Evolutionary conservation across 1,139 yeast species (phyloP).

Genomic region (Hemisphaericaspora xylanilytica): DNA sequence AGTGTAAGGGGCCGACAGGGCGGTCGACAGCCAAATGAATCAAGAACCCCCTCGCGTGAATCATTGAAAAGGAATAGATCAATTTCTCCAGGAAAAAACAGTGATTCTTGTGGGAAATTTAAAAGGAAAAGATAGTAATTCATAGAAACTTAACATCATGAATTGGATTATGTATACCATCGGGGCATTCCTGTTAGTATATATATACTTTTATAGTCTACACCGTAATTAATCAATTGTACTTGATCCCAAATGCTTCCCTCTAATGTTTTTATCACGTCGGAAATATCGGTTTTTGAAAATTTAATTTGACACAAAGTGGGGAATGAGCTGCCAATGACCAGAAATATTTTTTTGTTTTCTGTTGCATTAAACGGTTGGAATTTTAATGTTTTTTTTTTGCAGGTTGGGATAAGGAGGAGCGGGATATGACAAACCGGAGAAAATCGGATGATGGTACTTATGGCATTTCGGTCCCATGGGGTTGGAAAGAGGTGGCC

Average conservation of each 20-base stretch:
- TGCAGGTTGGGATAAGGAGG: conserved; percentile 3
- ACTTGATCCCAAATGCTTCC: no score
- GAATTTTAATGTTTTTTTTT: no score
- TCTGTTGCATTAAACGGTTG: background rate
- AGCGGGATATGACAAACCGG: no score
- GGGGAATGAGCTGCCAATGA: background rate
- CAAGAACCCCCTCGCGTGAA: conserved; percentile 14
- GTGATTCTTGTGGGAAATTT: background rate
- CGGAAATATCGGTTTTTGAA: background rate
- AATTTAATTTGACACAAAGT: background rate
- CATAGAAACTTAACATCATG: no score
- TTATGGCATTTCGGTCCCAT: no score
- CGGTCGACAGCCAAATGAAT: conserved; percentile 4
- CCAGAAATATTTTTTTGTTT: background rate
- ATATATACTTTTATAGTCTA: no score
- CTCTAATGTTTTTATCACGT: no score
- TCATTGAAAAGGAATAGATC: conserved; percentile 9
- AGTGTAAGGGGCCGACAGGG: conserved; percentile 3
- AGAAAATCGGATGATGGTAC: background rate
- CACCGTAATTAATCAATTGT: no score
- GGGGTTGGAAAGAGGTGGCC: no score
- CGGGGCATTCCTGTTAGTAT: no score
- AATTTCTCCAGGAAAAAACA: conserved; percentile 2
- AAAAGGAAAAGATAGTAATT: conserved; percentile 1
- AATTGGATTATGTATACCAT: no score